Evolutionary conservation across 2,329 filamentous ascomycete genomes (phyloP).

Genomic region (Achaetomium macrosporum): DNA sequence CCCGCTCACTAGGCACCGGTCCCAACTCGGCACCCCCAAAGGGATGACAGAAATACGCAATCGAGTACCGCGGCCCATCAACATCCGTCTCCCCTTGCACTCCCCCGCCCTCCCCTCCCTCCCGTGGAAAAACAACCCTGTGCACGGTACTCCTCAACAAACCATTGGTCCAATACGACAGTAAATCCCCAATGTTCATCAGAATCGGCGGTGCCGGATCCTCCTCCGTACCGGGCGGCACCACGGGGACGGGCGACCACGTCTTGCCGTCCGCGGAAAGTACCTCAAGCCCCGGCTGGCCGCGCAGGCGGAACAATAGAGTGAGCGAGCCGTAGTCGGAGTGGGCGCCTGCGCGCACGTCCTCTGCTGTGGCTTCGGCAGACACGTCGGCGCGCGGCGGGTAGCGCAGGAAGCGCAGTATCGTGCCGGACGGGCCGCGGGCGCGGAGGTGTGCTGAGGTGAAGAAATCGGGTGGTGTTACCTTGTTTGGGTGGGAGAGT

Average conservation of each 20-base stretch:
- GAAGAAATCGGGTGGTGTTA: conserved; percentile 49
- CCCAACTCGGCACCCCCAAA: conserved; percentile 46
- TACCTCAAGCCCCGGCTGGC: conserved; percentile 83
- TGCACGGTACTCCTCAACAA: conserved; percentile 84
- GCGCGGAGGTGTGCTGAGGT: conserved; percentile 42
- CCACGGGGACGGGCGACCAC: conserved; percentile 63
- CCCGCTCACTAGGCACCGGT: conserved; percentile 55
- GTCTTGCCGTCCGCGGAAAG: conserved; percentile 47
- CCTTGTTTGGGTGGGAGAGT: conserved; percentile 24
- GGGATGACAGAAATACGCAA: conserved; percentile 65
- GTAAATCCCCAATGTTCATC: conserved; percentile 65
- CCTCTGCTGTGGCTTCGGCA: conserved; percentile 40
- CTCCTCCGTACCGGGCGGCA: conserved; percentile 52
- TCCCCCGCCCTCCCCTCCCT: conserved; percentile 28
- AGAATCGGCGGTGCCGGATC: conserved; percentile 67
- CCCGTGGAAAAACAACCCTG: conserved; percentile 65
- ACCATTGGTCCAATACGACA: conserved; percentile 86
- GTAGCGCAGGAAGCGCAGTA: conserved; percentile 68
- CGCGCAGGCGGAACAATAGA: conserved; percentile 77
- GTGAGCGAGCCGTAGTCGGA: conserved; percentile 75
- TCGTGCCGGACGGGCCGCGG: conserved; percentile 47
- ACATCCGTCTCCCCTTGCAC: conserved; percentile 41
- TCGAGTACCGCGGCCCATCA: conserved; percentile 53
- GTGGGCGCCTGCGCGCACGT: conserved; percentile 85
- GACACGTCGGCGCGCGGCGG: conserved; percentile 44